Evolutionary conservation across 2,329 filamentous ascomycete species (phyloP), one percentile per base, ranked within the genome.

Genomic region (Microdochium nivale): DNA sequence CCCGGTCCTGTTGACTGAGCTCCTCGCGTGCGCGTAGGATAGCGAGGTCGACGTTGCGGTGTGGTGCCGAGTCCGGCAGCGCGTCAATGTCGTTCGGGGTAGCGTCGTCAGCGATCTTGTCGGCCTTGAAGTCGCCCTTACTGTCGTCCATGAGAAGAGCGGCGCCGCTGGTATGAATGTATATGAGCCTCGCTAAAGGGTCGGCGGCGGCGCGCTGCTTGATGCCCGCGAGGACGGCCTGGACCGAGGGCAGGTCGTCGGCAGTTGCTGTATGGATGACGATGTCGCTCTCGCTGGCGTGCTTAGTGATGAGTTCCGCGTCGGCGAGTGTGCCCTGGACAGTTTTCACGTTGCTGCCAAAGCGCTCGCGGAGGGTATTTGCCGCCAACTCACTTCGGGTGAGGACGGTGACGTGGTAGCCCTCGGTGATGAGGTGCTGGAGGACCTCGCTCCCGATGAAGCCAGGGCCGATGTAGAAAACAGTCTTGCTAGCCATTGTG

Each of bases 231-330:
- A 77, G 59, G 13, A 78, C 65, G 16, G 73, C 71, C 56, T 72
- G 56, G 1, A 66, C 74, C 13, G 68, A 72, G 11, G 71, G 69
- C 19, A 73, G 59, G 52, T 78, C 67, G 60, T 78, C 74, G 3
- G 74, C 72, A 3, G 72, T 75, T 13, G 75, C 75, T 8, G 70
- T 75, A 59, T 78, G 74, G 51, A 78, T 63, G 35, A 72, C 62
- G 9, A 75, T 69, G 49, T 78, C 74, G 54, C 65, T 64, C 23
- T 65, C 53, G 2, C 61, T 48, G 1, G 66, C 60, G 19, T 72
- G 62, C 33, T 70, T 60, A 5, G 62, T 61, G 57, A 75, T 72
- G 16, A 70, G 55, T 1, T 62, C 57, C 14, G 62, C 64, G 54
- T 76, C 70, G 48, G 72, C 62, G 4, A 76, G 58, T 37, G 67